A percentile compares a stretch with the other conserved stretches of the same genome.
These are phyloP conservation scores for Orobanche coerulescens DNA, from an alignment of 257 asterid species.

Conservation along the genomic window DNA sequence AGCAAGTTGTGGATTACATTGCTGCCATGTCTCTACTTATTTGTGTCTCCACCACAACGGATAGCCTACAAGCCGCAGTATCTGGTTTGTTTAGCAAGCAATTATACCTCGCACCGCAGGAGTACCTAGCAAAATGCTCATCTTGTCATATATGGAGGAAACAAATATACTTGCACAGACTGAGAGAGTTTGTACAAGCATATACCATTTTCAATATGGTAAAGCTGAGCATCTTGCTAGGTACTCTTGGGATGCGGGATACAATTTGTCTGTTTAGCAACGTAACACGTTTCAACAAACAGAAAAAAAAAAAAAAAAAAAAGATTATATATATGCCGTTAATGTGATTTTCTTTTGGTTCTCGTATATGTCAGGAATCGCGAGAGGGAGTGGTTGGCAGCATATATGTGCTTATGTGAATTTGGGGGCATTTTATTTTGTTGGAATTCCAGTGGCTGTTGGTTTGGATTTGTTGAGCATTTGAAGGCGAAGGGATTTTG, in stretches of 20 bases:
- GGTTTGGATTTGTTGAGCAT: conserved; percentile 29
- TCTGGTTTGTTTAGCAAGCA: background rate
- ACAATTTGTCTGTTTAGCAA: too few relatives aligned
- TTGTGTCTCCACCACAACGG: background rate
- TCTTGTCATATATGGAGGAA: too few relatives aligned
- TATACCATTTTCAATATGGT: too few relatives aligned
- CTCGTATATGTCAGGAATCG: conserved; percentile 33
- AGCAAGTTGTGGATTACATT: conserved; percentile 39
- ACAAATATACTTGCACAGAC: too few relatives aligned
- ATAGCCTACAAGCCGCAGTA: background rate
- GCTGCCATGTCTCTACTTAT: conserved; percentile 38
- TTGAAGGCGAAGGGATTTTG: conserved; percentile 48
- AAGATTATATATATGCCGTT: too few relatives aligned
- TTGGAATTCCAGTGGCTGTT: conserved; percentile 44
- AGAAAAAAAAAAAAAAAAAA: too few relatives aligned
- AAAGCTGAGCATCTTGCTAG: too few relatives aligned
- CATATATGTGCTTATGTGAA: conserved; percentile 46
- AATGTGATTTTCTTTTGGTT: background rate
- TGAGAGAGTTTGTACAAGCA: too few relatives aligned
- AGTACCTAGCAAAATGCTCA: too few relatives aligned
- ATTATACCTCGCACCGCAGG: too few relatives aligned
- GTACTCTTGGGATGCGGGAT: too few relatives aligned
- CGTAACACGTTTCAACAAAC: too few relatives aligned
- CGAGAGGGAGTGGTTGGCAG: conserved; percentile 65
- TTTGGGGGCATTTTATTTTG: conserved; percentile 39